Base-by-base conservation (phyloP, 2,329 filamentous ascomycete genomes). In the Thielaviopsis cerberus region DNA sequence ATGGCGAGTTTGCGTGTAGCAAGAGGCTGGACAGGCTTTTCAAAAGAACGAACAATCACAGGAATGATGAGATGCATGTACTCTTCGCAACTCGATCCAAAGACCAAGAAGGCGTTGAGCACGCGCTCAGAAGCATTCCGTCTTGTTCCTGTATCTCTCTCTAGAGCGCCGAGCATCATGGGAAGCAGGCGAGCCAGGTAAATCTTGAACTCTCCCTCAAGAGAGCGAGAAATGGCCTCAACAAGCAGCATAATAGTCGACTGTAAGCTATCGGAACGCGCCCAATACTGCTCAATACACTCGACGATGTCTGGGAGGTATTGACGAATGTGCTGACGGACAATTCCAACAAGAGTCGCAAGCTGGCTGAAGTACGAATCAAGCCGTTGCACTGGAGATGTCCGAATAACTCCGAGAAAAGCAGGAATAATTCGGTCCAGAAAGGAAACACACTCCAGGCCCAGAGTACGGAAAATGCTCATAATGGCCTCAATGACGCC, bases 51-150 rank as follows among this genome's bases (percentile, higher is more conserved):
- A 8, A 98, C 90, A 65, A 98, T 89, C 37, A 94, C 88, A 0
- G 92, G 92, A 55, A 98, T 88, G 63, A 99, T 97, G 56, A 98
- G 76, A 68, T 98, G 92, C 92, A 98, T 98, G 69, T 98, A 98
- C 68, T 98, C 92, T 68, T 98, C 92, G 11, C 86, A 87, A 66
- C 90, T 97, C 0, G 90, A 85, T 1, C 94, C 94, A 67, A 98
- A 98, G 0, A 98, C 87, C 26, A 98, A 73, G 69, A 99, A 95
- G 0, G 91, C 90, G 67, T 97, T 92, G 24, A 99, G 75, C 3
- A 98, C 90, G 64, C 85, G 85, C 67, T 96, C 89, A 0, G 90
- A 94, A 1, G 89, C 85, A 15, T 81, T 77, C n/a, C 88, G 79
- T 65, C 88, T 85, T 1, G 78, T 73, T 1, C 85, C 85, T 8